A percentile compares a stretch with the other conserved stretches of the same genome.
Evolutionary conservation across 176 grass and related monocot species (phyloP).

Genomic region (Eragrostis curvula): DNA sequence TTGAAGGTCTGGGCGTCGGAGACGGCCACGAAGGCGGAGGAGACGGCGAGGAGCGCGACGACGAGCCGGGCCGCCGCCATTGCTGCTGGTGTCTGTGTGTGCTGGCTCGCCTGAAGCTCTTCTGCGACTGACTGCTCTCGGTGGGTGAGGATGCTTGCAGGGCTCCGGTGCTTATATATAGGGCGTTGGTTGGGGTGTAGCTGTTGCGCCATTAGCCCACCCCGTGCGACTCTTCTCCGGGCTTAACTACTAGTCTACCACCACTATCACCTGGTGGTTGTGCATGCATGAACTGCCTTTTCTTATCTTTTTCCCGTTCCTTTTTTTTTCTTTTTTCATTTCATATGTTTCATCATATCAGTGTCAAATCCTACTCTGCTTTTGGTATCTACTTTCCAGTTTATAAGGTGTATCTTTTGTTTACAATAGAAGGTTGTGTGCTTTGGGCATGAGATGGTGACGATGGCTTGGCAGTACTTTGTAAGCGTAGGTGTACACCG

Average conservation of each 20-base stretch:
- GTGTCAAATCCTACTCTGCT: background rate
- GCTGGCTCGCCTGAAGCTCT: background rate
- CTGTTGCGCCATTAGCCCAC: constrained; percentile 53
- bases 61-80: constrained; percentile 49
- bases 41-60: constrained; percentile 16
- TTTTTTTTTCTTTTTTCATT: background rate
- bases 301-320: background rate
- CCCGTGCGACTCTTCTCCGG: constrained; percentile 15
- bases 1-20: constrained; percentile 71
- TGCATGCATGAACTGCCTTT: constrained; percentile 40
- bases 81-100: background rate
- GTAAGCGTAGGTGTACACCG: background rate
- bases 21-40: constrained; percentile 30
- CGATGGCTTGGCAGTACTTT: background rate
- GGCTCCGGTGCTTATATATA: constrained; percentile 35
- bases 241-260: constrained; percentile 16
- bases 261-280: constrained; percentile 4
- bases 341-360: constrained; percentile 34
- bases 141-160: background rate
- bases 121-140: background rate
- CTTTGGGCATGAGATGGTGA: background rate
- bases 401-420: constrained; percentile 29
- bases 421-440: background rate
- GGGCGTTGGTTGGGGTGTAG: constrained; percentile 37
- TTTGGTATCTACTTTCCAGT: constrained; percentile 23